These are phyloP conservation scores for Simplicillium aogashimaense DNA, from an alignment of 2,329 filamentous ascomycete species.

Conservation along the genomic window DNA sequence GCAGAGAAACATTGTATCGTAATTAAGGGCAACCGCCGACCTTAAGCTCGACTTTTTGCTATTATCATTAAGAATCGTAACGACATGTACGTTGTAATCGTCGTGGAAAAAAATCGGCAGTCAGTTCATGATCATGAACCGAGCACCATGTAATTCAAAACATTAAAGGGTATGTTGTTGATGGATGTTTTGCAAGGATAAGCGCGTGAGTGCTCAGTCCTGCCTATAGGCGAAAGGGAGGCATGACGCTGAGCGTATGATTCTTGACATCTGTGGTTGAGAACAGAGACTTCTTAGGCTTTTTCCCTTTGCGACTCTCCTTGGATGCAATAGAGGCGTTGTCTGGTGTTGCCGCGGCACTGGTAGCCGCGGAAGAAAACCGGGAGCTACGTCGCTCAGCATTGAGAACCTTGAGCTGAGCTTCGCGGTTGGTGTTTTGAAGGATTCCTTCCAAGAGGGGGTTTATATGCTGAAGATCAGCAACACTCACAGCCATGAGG, in stretches of 20 bases:
- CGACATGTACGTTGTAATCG: too few relatives aligned
- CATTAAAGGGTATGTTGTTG: background rate
- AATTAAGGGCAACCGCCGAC: too few relatives aligned
- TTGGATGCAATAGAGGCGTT: background rate
- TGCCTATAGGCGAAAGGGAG: background rate
- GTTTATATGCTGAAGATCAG: slow-evolving; percentile 10
- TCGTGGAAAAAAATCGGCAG: too few relatives aligned
- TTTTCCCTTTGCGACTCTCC: background rate
- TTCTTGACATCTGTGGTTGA: too few relatives aligned
- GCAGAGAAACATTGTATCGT: too few relatives aligned
- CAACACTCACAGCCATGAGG: slow-evolving; percentile 3
- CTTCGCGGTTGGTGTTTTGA: slow-evolving; percentile 7
- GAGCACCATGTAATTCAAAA: background rate
- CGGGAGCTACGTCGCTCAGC: slow-evolving; percentile 4
- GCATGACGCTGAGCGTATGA: background rate
- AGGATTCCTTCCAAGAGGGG: slow-evolving; percentile 11
- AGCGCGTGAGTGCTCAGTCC: background rate
- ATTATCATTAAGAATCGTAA: too few relatives aligned
- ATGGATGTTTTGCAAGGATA: background rate
- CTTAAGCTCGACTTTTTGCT: too few relatives aligned
- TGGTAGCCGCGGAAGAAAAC: background rate
- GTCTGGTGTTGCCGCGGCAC: background rate
- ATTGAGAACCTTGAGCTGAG: slow-evolving; percentile 4
- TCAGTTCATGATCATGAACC: too few relatives aligned
- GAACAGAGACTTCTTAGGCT: background rate